phyloP scores from a whole-genome alignment of 495 filamentous ascomycete genomes.

The Aspergillus haitiensis region DNA sequence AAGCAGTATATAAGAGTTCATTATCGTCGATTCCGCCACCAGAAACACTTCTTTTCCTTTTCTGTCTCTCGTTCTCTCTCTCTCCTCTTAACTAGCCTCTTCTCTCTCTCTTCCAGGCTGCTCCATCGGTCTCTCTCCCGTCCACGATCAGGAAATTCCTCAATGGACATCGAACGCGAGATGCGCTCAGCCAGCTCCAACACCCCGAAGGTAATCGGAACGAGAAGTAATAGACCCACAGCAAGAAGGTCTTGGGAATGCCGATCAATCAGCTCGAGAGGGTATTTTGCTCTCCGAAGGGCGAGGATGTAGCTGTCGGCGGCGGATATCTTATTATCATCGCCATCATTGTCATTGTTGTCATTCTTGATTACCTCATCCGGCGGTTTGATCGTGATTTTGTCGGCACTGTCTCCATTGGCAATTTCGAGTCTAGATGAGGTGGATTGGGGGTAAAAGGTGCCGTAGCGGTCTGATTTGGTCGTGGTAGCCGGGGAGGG shows the following conservation, averaged over 20 bases:
- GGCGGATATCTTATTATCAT: not conserved
- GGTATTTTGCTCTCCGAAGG: not conserved
- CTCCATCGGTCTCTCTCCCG: constrained; percentile 7
- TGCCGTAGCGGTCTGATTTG: too few relatives aligned
- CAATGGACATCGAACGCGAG: constrained; percentile 3
- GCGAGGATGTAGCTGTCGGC: not conserved
- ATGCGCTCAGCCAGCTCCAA: constrained; percentile 10
- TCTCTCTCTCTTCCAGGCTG: constrained; percentile 10
- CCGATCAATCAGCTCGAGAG: not conserved
- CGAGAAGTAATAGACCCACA: constrained; percentile 6
- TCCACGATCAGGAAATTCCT: constrained; percentile 16
- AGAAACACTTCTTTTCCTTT: not conserved
- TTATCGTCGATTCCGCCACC: constrained; percentile 7
- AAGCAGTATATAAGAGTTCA: too few relatives aligned
- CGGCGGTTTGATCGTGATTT: too few relatives aligned
- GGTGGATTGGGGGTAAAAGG: too few relatives aligned
- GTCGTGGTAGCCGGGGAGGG: not conserved
- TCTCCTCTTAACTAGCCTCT: constrained; percentile 3
- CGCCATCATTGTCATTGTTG: too few relatives aligned
- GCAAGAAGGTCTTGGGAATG: constrained; percentile 1
- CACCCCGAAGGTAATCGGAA: constrained; percentile 7
- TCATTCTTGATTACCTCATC: too few relatives aligned
- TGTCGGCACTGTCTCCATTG: too few relatives aligned
- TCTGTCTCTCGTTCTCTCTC: constrained; percentile 5
- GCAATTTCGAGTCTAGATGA: too few relatives aligned